phyloP scores from a whole-genome alignment of 208 protist species.

The Wallacemonas rigidus region DNA sequence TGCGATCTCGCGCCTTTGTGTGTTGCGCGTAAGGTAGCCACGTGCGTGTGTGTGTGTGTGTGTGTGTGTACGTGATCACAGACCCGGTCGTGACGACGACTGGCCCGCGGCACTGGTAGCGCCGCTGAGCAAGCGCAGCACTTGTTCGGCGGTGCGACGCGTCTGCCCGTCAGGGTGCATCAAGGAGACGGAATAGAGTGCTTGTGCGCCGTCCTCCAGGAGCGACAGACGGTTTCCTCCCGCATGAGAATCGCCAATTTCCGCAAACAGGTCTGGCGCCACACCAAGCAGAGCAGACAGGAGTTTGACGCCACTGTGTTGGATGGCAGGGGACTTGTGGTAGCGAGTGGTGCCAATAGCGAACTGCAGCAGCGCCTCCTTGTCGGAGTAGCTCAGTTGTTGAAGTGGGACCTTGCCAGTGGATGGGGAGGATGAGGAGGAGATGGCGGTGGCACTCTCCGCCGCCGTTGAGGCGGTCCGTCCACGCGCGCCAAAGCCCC shows the following conservation, averaged over 20 bases:
- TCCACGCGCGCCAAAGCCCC: not conserved
- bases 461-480: not conserved
- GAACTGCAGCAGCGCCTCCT: conserved; percentile 61
- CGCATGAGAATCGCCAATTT: not conserved
- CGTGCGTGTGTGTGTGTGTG: not conserved
- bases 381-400: conserved; percentile 18
- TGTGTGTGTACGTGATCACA: not conserved
- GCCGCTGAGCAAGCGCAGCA: conserved; percentile 27
- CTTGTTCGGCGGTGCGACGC: conserved; percentile 55
- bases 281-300: conserved; percentile 66
- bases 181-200: conserved; percentile 46
- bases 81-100: too few relatives aligned
- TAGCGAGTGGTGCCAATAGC: conserved; percentile 65
- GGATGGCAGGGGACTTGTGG: conserved; percentile 41
- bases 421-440: not conserved
- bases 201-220: conserved; percentile 27
- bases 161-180: conserved; percentile 56
- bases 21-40: too few relatives aligned
- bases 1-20: too few relatives aligned
- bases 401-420: not conserved
- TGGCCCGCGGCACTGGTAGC: not conserved
- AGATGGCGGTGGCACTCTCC: not conserved
- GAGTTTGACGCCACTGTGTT: conserved; percentile 65
- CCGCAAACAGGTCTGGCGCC: conserved; percentile 58
- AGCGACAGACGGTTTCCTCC: not conserved